Evolutionary conservation across 2,329 filamentous ascomycete species (phyloP), one percentile per base, ranked within the genome.

Genomic region (Fusarium proliferatum): DNA sequence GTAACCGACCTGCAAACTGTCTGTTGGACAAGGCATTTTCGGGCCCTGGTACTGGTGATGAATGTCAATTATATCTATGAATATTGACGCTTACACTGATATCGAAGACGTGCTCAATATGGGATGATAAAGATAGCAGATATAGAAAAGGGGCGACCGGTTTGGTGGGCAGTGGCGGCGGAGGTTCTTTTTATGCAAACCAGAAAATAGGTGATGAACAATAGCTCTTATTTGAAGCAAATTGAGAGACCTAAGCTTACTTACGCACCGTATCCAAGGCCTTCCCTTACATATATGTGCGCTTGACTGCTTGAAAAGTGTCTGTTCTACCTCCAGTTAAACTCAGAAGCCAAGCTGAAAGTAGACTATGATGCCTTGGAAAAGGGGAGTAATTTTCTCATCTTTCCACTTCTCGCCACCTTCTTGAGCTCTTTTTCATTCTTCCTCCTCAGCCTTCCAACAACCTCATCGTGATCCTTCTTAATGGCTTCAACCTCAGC

Each of bases 351-450:
- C 51, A 53, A 53, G 34, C 21, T 19, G 15, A 33, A 23, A 33
- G 2, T 15, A 23, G 52, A 21, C 26, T 56, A 17, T 13, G 38
- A 56, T 4, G 52, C 26, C 12, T 56, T 56, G 26, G 52, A 56
- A 43, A 56, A 56, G 26, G 52, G 21, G 11, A 56, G 19, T 10
- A 56, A 2, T 33, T 7, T 56, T 43, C 38, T 42, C 38, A 56
- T 56, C 26, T 43, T 43, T 5, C 52, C 52, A 43, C 26, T 56
- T 15, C 52, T 42, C 26, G 38, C 38, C 26, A 56, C n/a, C 21
- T 56, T 56, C 26, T 33, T 56, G 8, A 56, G 19, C 7, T 56
- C 52, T 23, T 56, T 56, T 10, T 56, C 52, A 19, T 56, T 56
- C 38, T 56, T 56, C 6, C 38, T 56, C 21, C 8, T 42, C 4